Conservation (phyloP, 352 stramenopile species). For the Elongisporangium anandrum region DNA sequence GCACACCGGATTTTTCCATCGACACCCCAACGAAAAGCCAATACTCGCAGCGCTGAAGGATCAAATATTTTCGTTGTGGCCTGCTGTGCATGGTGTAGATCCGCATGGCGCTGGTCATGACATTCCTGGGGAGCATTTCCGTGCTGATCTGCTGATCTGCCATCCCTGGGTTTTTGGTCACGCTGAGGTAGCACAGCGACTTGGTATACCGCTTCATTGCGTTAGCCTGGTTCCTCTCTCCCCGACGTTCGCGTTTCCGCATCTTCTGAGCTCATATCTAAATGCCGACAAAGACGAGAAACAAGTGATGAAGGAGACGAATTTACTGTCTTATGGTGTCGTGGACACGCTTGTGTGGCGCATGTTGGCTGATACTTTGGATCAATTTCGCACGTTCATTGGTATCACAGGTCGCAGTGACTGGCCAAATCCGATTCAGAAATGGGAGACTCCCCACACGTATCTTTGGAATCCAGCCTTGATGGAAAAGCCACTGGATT, state of each 20-base stretch:
- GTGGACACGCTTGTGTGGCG: constrained; percentile 32
- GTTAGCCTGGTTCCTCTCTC: constrained; percentile 28
- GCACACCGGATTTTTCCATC: constrained; percentile 17
- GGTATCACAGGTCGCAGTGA: constrained; percentile 23
- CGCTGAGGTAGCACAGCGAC: constrained; percentile 29
- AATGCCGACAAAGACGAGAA: constrained; percentile 9
- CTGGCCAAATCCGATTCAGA: constrained; percentile 21
- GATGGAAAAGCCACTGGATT: constrained; percentile 31
- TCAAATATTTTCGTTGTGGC: constrained; percentile 33
- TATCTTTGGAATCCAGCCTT: constrained; percentile 39
- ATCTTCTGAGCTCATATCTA: constrained; percentile 29
- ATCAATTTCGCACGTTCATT: constrained; percentile 35
- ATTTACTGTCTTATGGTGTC: constrained; percentile 36
- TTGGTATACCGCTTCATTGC: constrained; percentile 43
- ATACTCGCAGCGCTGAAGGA: constrained; percentile 21
- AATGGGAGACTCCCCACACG: constrained; percentile 38
- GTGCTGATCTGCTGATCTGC: constrained; percentile 35
- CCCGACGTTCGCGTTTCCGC: constrained; percentile 38
- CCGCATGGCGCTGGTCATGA: constrained; percentile 18
- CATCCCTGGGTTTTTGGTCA: constrained; percentile 38
- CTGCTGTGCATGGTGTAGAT: constrained; percentile 19
- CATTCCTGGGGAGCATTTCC: constrained; percentile 29
- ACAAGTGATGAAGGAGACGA: constrained; percentile 22
- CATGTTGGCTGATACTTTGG: constrained; percentile 22
- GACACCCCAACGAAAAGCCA: constrained; percentile 15